Conservation (phyloP, 2,329 filamentous ascomycete species). For the Neoarthrinium moseri region DNA sequence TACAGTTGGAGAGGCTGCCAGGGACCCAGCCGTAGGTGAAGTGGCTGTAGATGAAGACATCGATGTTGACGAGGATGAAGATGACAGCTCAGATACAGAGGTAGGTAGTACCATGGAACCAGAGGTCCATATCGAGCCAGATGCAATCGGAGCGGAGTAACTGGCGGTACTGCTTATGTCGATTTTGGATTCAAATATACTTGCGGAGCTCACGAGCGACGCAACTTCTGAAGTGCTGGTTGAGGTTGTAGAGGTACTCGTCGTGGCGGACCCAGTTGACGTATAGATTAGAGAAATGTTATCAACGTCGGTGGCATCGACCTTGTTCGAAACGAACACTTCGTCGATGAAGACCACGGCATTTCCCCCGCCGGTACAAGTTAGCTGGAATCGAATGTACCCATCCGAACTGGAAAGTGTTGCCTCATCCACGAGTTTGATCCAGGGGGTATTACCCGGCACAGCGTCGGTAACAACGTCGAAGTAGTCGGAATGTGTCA, state of each 20-base stretch:
- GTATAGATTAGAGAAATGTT: background rate
- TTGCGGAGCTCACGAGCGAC: background rate
- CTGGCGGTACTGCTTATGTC: background rate
- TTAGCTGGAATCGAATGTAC: background rate
- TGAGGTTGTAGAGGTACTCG: background rate
- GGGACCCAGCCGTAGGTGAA: background rate
- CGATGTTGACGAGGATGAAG: background rate
- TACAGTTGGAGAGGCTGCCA: background rate
- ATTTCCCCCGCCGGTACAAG: background rate
- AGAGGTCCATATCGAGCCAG: background rate
- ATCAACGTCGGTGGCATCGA: background rate
- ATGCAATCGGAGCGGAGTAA: background rate
- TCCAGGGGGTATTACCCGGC: background rate
- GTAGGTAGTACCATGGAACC: no score
- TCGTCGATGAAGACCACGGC: slow-evolving; percentile 2
- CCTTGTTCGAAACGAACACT: background rate
- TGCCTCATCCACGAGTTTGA: background rate
- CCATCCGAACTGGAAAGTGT: background rate
- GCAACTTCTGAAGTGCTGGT: background rate
- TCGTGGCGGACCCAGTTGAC: background rate
- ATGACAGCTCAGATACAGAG: background rate
- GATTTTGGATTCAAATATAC: background rate
- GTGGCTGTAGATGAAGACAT: background rate
- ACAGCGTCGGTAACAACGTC: background rate
- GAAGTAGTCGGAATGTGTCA: background rate